phyloP scores from a whole-genome alignment of 1,284 basidiomycete species.

The Apiotrichum brassicae region DNA sequence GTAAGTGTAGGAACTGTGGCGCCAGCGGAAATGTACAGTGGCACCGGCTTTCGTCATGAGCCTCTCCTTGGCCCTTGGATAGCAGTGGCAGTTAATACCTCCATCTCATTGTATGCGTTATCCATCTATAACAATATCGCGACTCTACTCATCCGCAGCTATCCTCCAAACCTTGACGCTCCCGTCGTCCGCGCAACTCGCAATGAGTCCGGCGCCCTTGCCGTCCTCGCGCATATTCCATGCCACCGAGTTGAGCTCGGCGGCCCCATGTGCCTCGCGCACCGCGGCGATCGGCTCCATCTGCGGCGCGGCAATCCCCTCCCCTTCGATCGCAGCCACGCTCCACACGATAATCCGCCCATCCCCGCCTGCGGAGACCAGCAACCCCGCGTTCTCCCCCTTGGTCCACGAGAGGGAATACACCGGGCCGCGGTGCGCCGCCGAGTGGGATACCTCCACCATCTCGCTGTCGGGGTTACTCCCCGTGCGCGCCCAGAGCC shows the following conservation, averaged over 20 bases:
- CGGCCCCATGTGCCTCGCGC: conserved; percentile 47
- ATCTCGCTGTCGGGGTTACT: conserved; percentile 28
- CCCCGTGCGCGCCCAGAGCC: conserved; percentile 48
- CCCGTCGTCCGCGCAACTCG: conserved; percentile 55
- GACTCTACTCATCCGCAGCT: conserved; percentile 18
- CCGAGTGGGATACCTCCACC: conserved; percentile 32
- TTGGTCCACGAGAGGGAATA: conserved; percentile 36
- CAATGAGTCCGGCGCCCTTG: conserved; percentile 45
- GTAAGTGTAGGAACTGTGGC: too few species aligned
- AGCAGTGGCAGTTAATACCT: too few species aligned
- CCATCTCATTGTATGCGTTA: too few species aligned
- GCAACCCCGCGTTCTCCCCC: conserved; percentile 37
- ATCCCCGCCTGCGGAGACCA: conserved; percentile 53
- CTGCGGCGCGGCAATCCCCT: neutral
- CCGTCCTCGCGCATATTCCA: conserved; percentile 48
- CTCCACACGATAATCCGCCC: conserved; percentile 53
- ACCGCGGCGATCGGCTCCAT: conserved; percentile 27
- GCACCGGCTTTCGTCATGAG: too few species aligned
- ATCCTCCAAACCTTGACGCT: conserved; percentile 51
- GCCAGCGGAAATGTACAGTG: too few species aligned
- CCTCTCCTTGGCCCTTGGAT: too few species aligned
- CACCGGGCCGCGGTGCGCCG: conserved; percentile 38
- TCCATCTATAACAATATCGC: too few species aligned
- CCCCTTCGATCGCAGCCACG: conserved; percentile 28
- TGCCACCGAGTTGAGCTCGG: conserved; percentile 53